A percentile compares a stretch with the other conserved stretches of the same genome.
These are phyloP conservation scores for Tephrocybe sp. DNA, from an alignment of 768 basidiomycete species.

Conservation along the genomic window DNA sequence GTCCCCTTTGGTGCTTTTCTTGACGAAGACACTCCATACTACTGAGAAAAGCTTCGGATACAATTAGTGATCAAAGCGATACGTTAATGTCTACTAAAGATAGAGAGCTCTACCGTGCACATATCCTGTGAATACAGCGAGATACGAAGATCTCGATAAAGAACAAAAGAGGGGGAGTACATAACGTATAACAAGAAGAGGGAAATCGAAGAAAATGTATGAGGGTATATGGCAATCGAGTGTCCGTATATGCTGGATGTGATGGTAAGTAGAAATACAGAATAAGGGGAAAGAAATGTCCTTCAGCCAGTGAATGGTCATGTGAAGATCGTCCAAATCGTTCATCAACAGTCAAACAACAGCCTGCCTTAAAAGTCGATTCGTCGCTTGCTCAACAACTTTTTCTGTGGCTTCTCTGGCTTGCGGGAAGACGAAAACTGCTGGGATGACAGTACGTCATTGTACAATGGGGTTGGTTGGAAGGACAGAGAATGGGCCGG, in stretches of 20 bases:
- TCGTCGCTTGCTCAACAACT: slow-evolving; percentile 44
- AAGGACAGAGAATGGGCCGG: slow-evolving; percentile 13
- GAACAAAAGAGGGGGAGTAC: slow-evolving; percentile 7
- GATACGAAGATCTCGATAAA: slow-evolving; percentile 1
- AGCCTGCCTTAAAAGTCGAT: slow-evolving; percentile 30
- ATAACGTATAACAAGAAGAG: slow-evolving; percentile 1
- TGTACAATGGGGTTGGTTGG: slow-evolving; percentile 14
- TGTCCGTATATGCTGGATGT: slow-evolving; percentile 10
- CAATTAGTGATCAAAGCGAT: neutral
- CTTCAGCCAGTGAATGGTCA: slow-evolving; percentile 10
- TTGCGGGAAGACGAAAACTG: slow-evolving; percentile 16
- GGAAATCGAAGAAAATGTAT: slow-evolving; percentile 3
- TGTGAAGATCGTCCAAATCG: neutral
- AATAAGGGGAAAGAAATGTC: slow-evolving; percentile 4
- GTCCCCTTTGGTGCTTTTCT: too few relatives aligned
- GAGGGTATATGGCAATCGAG: slow-evolving; percentile 17
- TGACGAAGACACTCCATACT: neutral
- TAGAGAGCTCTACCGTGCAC: slow-evolving; percentile 12
- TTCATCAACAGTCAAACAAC: slow-evolving; percentile 9
- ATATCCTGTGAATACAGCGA: slow-evolving; percentile 12
- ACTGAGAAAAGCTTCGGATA: neutral
- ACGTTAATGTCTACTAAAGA: slow-evolving; percentile 8
- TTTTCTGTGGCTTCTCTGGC: slow-evolving; percentile 31
- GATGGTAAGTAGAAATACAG: slow-evolving; percentile 13
- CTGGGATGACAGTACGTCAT: slow-evolving; percentile 16